Base-by-base conservation (phyloP, 768 basidiomycete genomes). In the Lactarius psammicola region DNA sequence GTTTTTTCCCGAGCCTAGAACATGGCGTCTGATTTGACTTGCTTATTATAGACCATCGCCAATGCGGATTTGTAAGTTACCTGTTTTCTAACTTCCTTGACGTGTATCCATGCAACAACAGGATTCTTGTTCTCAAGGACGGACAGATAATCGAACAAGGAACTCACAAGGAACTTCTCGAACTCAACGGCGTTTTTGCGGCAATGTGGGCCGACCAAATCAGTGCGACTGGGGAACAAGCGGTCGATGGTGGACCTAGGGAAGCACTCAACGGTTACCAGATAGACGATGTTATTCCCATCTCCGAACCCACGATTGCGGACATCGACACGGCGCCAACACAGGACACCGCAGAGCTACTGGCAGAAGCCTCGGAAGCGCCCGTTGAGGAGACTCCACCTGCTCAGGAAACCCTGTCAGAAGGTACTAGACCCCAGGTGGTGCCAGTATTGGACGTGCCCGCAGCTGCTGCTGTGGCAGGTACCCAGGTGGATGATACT, bases 121-220 rank as follows among this genome's bases (percentile, higher is more conserved):
- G 92, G 62, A 97, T 98, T 72, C 78, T 96, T 59, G 94, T 97
- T 30, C 85, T 98, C 65, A 90, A 91, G 70, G 90, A 97, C 72
- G 95, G 96, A 4, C 85, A 87, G 72, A 88, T 98, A 54, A 80
- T 90, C 44, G 96, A 98, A 75, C 84, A 84, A 65, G 94, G 94
- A 10, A 84, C 77, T 49, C 93, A 94, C 75, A 85, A 83, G 64
- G 92, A 95, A 67, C 80, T 97, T 36, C 76, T 95, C 55, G 85
- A 85, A 34, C 76, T 78, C 54, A 83, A 89, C 69, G 91, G 91
- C 59, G 72, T 85, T 44, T 95, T 94, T 71, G 89, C 91, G 15
- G 80, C 84, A 0, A 90, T 95, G 90, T 97, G 95, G 94, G 87
- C 90, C 0, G 86, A 92, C 73, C 91, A 95, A 72, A 80, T 89